Conservation (phyloP, 768 basidiomycete genomes). For the Dacryopinax primogenitus region DNA sequence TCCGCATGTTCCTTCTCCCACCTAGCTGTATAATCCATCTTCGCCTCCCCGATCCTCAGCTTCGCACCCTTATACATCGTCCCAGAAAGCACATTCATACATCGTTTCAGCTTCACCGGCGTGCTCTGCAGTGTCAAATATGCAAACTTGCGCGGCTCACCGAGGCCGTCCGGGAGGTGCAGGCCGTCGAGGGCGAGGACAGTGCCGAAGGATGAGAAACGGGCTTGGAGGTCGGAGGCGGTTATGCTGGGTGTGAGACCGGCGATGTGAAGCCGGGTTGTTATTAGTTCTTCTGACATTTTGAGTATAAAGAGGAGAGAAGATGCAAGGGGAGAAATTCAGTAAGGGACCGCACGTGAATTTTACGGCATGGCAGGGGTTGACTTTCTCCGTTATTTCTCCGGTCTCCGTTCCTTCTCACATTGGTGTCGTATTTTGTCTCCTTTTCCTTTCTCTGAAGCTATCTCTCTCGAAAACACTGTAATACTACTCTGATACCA, state of each 20-base stretch:
- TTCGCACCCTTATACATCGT: constrained; percentile 82
- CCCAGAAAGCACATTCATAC: constrained; percentile 63
- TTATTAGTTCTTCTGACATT: constrained; percentile 11
- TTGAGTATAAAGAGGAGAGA: neutral
- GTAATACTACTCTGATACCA: neutral
- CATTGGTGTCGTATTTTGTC: too few species aligned
- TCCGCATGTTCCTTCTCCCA: constrained; percentile 30
- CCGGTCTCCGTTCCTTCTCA: too few species aligned
- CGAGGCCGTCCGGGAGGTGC: constrained; percentile 48
- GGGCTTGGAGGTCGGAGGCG: constrained; percentile 40
- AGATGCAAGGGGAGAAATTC: too few species aligned
- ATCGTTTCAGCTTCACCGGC: constrained; percentile 45
- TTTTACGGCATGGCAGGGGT: too few species aligned
- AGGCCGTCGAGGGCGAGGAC: constrained; percentile 60
- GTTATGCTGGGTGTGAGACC: constrained; percentile 59
- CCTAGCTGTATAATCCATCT: constrained; percentile 57
- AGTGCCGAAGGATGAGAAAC: constrained; percentile 52
- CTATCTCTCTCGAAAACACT: too few species aligned
- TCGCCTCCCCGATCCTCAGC: constrained; percentile 71
- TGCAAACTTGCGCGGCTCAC: constrained; percentile 54
- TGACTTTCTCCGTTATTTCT: too few species aligned
- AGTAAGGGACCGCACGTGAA: too few species aligned
- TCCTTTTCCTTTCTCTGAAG: too few species aligned
- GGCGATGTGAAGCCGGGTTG: constrained; percentile 60
- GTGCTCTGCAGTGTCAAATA: constrained; percentile 61